phyloP scores from a whole-genome alignment of 176 grass and related monocot genomes.

The Cenchrus fungigraminus region DNA sequence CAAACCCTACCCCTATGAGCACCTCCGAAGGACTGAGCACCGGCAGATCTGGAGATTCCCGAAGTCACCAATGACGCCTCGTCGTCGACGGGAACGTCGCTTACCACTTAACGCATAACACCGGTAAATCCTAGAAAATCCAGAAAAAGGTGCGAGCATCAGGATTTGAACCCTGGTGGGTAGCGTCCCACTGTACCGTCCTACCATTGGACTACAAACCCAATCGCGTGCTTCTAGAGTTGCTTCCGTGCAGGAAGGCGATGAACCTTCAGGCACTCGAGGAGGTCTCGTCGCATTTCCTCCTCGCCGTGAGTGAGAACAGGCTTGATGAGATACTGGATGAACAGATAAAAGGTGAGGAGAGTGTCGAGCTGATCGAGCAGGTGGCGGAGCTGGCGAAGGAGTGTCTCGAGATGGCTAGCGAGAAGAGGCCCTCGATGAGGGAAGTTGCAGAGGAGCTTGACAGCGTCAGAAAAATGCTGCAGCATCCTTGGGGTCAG shows the following conservation, averaged over 20 bases:
- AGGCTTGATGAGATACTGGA: slow-evolving; percentile 62
- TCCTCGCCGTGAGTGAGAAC: slow-evolving; percentile 27
- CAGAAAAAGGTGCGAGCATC: too few species aligned
- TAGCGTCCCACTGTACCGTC: too few species aligned
- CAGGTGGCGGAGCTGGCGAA: slow-evolving; percentile 56
- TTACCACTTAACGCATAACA: too few species aligned
- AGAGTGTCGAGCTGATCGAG: slow-evolving; percentile 47
- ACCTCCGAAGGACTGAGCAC: too few species aligned
- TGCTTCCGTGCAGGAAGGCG: slow-evolving; percentile 60
- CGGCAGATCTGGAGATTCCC: too few species aligned
- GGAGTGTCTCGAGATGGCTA: slow-evolving; percentile 58
- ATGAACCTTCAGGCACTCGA: slow-evolving; percentile 41
- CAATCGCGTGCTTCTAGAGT: slow-evolving; percentile 46
- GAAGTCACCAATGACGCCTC: too few species aligned
- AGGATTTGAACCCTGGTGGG: too few species aligned
- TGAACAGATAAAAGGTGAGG: slow-evolving; percentile 40
- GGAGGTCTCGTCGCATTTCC: slow-evolving; percentile 54
- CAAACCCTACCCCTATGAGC: too few species aligned
- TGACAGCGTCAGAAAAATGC: slow-evolving; percentile 41
- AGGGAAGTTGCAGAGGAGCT: slow-evolving; percentile 57
- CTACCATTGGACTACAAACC: too few species aligned
- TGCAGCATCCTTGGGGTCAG: slow-evolving; percentile 40
- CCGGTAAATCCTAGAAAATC: too few species aligned
- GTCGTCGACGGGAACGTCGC: too few species aligned
- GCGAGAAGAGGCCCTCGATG: slow-evolving; percentile 66